Percentiles rank a stretch among this genome's conserved stretches.
These are phyloP conservation scores for Trichoderma asperelloides DNA, from an alignment of 495 filamentous ascomycete genomes.

Conservation along the genomic window DNA sequence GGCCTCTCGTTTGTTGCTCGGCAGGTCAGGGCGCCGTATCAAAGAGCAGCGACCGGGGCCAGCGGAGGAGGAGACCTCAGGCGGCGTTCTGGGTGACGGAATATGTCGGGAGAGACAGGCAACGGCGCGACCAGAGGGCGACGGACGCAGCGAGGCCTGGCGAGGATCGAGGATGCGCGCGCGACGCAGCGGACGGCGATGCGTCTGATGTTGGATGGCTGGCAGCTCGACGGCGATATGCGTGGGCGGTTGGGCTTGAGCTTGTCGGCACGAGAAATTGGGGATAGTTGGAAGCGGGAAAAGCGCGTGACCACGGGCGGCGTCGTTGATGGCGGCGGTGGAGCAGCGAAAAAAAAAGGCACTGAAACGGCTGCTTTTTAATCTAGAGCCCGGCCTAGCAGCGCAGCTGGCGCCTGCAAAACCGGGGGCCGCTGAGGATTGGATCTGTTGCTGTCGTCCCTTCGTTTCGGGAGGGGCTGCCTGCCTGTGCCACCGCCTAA, in stretches of 20 bases:
- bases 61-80: not conserved
- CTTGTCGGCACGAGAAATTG: not conserved
- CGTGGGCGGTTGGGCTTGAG: not conserved
- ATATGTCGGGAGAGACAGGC: not conserved
- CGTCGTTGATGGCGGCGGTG: not conserved
- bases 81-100: not conserved
- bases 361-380: too few relatives aligned
- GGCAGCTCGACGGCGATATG: not conserved
- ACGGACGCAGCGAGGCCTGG: not conserved
- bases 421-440: not conserved
- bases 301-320: constrained; percentile 6
- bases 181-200: not conserved
- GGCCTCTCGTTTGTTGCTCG: not conserved
- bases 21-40: too few relatives aligned
- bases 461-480: not conserved
- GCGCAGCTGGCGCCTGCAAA: not conserved
- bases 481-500: not conserved
- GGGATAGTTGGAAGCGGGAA: constrained; percentile 6
- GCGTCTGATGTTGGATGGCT: not conserved
- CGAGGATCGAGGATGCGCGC: not conserved
- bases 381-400: not conserved
- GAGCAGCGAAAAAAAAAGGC: not conserved
- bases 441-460: not conserved
- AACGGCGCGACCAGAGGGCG: not conserved
- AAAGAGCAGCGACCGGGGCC: constrained; percentile 1